phyloP scores from a whole-genome alignment of 2,329 filamentous ascomycete species.

The Pseudogymnoascus verrucosus region DNA sequence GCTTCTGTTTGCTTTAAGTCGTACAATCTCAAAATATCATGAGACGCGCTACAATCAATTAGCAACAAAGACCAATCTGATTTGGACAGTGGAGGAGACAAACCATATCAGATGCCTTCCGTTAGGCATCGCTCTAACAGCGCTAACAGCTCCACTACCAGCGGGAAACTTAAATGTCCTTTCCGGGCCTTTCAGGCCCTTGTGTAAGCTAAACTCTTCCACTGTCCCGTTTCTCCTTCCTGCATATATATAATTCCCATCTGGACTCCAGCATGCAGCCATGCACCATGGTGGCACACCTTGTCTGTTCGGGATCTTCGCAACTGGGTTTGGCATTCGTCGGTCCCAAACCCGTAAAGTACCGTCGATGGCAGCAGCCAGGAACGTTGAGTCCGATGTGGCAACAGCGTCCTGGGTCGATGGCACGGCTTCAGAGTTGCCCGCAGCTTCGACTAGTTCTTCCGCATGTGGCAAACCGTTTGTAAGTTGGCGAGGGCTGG shows the following conservation, averaged over 20 bases:
- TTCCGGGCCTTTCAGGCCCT: conserved; percentile 65
- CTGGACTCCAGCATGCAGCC: conserved; percentile 91
- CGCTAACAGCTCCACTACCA: conserved; percentile 83
- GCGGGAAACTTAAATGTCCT: conserved; percentile 79
- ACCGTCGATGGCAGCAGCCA: conserved; percentile 83
- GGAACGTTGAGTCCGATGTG: conserved; percentile 69
- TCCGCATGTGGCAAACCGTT: conserved; percentile 46
- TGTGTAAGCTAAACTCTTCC: conserved; percentile 86
- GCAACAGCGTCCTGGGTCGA: conserved; percentile 46
- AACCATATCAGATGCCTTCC: conserved; percentile 84
- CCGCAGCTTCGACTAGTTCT: conserved; percentile 28
- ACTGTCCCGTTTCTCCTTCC: conserved; percentile 87
- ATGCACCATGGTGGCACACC: conserved; percentile 94
- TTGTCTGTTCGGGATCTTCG: conserved; percentile 65
- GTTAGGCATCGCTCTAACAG: conserved; percentile 84
- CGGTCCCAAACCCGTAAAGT: conserved; percentile 89
- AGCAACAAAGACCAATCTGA: not conserved
- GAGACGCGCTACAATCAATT: conserved; percentile 60
- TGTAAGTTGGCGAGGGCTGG: not conserved
- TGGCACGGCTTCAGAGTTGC: conserved; percentile 22
- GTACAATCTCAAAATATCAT: conserved; percentile 89
- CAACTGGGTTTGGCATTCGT: conserved; percentile 66
- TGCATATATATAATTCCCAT: conserved; percentile 92
- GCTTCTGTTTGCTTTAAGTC: conserved; percentile 62
- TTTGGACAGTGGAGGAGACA: conserved; percentile 20